These are phyloP conservation scores for Alternaria brassicae DNA, from an alignment of 2,329 filamentous ascomycete genomes.

Conservation along the genomic window DNA sequence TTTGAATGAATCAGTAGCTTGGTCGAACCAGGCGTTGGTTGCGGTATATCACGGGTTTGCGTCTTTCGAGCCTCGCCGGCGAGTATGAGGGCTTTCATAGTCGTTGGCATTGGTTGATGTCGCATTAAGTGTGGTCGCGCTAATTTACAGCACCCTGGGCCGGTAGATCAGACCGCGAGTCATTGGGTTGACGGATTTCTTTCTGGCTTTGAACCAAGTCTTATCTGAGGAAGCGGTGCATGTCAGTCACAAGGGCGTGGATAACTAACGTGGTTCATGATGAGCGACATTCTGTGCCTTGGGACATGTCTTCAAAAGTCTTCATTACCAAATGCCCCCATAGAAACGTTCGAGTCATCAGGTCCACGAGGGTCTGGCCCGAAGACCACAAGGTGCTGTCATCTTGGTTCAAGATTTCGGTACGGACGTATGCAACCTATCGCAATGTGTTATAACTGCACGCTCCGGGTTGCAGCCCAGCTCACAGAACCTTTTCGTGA, in stretches of 20 bases:
- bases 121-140: neutral
- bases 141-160: neutral
- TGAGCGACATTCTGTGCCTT: neutral
- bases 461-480: neutral
- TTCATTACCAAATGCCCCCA: neutral
- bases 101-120: neutral
- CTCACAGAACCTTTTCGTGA: neutral
- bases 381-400: neutral
- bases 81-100: slow-evolving; percentile 34
- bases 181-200: neutral
- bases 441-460: neutral
- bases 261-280: neutral
- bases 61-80: slow-evolving; percentile 26
- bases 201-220: neutral
- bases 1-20: slow-evolving; percentile 37
- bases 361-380: neutral
- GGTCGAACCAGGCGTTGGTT: slow-evolving; percentile 13
- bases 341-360: neutral
- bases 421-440: neutral
- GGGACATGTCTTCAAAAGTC: neutral
- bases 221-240: neutral
- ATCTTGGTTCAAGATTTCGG: neutral
- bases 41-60: slow-evolving; percentile 3
- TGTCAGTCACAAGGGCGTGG: neutral
- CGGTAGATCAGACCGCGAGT: neutral